These are phyloP conservation scores for Pisolithus thermaeus DNA, from an alignment of 1,284 basidiomycete species.

Conservation along the genomic window DNA sequence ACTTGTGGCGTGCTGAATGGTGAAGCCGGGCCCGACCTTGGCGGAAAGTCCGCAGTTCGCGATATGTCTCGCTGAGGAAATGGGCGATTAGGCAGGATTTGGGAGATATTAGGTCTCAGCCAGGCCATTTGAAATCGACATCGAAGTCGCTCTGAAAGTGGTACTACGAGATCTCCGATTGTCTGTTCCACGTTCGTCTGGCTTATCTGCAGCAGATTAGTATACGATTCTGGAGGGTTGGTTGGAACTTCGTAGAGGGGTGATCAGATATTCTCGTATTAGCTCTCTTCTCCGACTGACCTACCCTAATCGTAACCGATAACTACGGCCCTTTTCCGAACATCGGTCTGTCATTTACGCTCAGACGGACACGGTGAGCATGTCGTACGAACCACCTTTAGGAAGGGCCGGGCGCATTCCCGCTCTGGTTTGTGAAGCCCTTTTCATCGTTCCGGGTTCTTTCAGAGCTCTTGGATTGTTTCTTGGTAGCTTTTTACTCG, in stretches of 20 bases:
- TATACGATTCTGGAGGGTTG: not conserved
- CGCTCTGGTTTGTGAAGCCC: too few species aligned
- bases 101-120: not conserved
- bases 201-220: not conserved
- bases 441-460: too few species aligned
- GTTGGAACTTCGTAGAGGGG: not conserved
- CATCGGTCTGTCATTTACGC: conserved; percentile 32
- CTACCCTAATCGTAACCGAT: conserved; percentile 1
- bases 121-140: not conserved
- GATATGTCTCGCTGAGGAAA: too few species aligned
- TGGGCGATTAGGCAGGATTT: not conserved
- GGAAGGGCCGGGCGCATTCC: too few species aligned
- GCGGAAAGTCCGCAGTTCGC: too few species aligned
- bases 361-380: too few species aligned
- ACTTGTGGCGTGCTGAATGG: too few species aligned
- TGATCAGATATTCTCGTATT: not conserved
- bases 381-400: too few species aligned
- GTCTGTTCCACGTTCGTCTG: not conserved
- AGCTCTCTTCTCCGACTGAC: conserved; percentile 5
- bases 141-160: not conserved
- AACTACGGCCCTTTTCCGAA: conserved; percentile 38
- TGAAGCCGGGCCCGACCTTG: too few species aligned
- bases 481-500: not conserved
- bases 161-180: not conserved
- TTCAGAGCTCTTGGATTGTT: not conserved